Evolutionary conservation across 768 basidiomycete genomes (phyloP), one percentile per base, ranked within the genome.

Genomic region (Cubamyces lactineus): DNA sequence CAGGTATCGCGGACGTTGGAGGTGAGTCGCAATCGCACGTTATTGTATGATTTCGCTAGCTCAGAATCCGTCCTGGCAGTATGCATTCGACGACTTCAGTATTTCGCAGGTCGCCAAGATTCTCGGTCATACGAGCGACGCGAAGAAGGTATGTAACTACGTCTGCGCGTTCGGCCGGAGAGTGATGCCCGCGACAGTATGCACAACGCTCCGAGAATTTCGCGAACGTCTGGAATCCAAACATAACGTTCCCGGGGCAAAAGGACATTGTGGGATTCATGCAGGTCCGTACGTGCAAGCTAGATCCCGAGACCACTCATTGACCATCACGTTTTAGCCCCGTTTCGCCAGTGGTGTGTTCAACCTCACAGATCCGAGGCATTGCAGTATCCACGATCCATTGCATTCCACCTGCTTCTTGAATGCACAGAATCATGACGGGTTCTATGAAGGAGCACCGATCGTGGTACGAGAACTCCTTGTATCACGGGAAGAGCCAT

Each of bases 381-480:
- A 87, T 68, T 88, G 86, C 68, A 86, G 85, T 66, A 77, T 84
- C 43, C 81, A 88, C 60, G 86, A 87, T 65, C 86, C 86, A 0
- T 71, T 72, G 3, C 73, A 78, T 23, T 78, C 86, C 1, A 85
- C 84, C 0, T 88, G 86, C 65, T 87, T 84, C 74, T 70, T 88
- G 60, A 80, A 86, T 63, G 79, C 82, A 12, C 77, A 73, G 16
- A 81, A 82, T 34, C 70, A 77, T 12, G 86, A 88, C 69, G 86
- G 86, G 0, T 88, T 87, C 69, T 88, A 88, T 67, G 86, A 88
- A 75, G 78, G 80, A 38, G 84, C 84, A 5, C 86, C 86, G 0
- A 80, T 86, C 45, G 79, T 84, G 40, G 86, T 86, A 54, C 16
- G 67, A 62, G 12, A 34, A 3, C 19, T 41, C 5, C 34, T 16